phyloP scores from a whole-genome alignment of 257 asterid genomes.

The Parsonsia alboflavescens region DNA sequence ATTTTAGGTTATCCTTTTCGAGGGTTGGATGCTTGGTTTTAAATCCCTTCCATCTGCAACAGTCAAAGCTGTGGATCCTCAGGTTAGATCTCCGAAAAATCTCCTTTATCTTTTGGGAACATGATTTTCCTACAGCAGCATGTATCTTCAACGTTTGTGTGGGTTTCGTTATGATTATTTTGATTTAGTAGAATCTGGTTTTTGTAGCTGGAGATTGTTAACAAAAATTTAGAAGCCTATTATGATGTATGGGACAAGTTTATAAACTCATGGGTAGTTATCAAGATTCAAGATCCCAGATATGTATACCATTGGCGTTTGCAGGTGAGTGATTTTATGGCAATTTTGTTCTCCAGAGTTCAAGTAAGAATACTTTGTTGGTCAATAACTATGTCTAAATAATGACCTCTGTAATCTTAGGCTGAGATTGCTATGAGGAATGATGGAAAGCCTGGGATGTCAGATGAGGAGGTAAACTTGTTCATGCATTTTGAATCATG shows the following conservation, averaged over 20 bases:
- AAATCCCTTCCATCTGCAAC: slow-evolving; percentile 69
- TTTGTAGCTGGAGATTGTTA: slow-evolving; percentile 73
- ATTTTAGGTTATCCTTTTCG: slow-evolving; percentile 75
- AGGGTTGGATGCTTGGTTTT: slow-evolving; percentile 99
- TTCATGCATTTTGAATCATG: not conserved
- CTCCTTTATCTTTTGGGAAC: not conserved
- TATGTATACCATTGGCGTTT: slow-evolving; percentile 88
- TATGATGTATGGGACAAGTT: slow-evolving; percentile 90
- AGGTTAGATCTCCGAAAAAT: slow-evolving; percentile 41
- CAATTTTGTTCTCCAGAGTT: slow-evolving; percentile 1
- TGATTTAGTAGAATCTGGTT: slow-evolving; percentile 16
- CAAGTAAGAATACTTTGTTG: not conserved
- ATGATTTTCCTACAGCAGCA: not conserved
- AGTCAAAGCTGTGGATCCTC: slow-evolving; percentile 85
- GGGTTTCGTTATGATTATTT: not conserved
- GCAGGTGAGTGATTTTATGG: slow-evolving; percentile 43
- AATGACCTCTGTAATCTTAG: slow-evolving; percentile 33
- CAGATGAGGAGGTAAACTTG: slow-evolving; percentile 72
- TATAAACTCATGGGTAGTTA: slow-evolving; percentile 82
- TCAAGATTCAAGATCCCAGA: slow-evolving; percentile 87
- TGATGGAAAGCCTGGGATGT: slow-evolving; percentile 79
- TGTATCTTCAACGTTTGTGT: not conserved
- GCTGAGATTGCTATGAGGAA: slow-evolving; percentile 94
- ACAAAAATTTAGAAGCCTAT: slow-evolving; percentile 75
- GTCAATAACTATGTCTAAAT: slow-evolving; percentile 8